These are phyloP conservation scores for Stropharia rugosoannulata DNA, from an alignment of 768 basidiomycete species.

Conservation along the genomic window DNA sequence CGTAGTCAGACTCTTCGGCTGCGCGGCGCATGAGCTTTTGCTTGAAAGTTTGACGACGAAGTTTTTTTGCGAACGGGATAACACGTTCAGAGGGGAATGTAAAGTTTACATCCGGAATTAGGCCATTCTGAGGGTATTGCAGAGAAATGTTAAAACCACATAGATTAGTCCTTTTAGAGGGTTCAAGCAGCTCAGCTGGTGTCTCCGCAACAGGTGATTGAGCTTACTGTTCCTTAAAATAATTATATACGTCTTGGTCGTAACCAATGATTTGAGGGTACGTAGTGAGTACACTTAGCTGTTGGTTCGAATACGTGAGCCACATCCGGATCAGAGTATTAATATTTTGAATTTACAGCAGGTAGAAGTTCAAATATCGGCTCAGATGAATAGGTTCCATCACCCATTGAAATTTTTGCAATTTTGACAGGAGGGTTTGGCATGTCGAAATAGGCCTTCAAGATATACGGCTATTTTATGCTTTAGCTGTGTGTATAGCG, in stretches of 20 bases:
- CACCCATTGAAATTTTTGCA: constrained; percentile 68
- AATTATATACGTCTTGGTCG: constrained; percentile 61
- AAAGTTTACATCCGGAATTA: constrained; percentile 44
- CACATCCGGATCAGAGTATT: background rate
- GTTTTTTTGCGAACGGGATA: constrained; percentile 28
- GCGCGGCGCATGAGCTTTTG: constrained; percentile 17
- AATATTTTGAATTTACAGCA: constrained; percentile 38
- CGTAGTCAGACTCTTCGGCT: constrained; percentile 12
- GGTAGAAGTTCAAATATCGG: constrained; percentile 53
- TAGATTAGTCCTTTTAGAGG: constrained; percentile 44
- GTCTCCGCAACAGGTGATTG: background rate
- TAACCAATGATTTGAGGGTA: constrained; percentile 79
- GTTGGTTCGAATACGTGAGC: background rate
- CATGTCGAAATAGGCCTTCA: constrained; percentile 67
- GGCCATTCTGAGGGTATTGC: constrained; percentile 62
- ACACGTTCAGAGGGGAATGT: constrained; percentile 32
- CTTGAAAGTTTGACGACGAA: constrained; percentile 21
- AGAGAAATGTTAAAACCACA: constrained; percentile 69
- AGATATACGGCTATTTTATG: constrained; percentile 62
- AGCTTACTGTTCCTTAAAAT: constrained; percentile 68
- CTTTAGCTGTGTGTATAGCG: background rate
- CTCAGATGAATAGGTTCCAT: constrained; percentile 56
- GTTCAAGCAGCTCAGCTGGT: background rate
- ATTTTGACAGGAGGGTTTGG: constrained; percentile 66
- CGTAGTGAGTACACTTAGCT: constrained; percentile 64